Evolutionary conservation across 257 asterid genomes (phyloP).

Genomic region (Plantago major): DNA sequence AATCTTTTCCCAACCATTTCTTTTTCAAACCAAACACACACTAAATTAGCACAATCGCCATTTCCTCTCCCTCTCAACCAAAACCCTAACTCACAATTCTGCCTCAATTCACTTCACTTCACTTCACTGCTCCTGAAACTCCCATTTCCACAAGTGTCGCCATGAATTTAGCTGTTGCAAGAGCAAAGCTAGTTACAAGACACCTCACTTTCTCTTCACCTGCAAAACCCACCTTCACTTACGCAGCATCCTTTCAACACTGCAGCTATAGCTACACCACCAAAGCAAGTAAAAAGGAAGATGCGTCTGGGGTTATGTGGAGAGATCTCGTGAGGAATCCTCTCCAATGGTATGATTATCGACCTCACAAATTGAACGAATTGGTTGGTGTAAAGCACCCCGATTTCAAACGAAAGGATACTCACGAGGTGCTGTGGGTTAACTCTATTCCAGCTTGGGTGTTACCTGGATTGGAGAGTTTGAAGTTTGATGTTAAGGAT

Average conservation of each 20-base stretch:
- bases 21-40: too few relatives aligned
- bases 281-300: too few relatives aligned
- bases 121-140: too few relatives aligned
- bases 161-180: conserved; percentile 7
- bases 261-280: too few relatives aligned
- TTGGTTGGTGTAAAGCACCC: conserved; percentile 55
- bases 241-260: conserved; percentile 24
- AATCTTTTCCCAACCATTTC: too few relatives aligned
- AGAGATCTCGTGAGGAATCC: conserved; percentile 66
- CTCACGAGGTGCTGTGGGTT: conserved; percentile 56
- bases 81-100: too few relatives aligned
- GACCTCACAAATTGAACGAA: conserved; percentile 50
- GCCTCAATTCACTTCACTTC: too few relatives aligned
- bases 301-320: conserved; percentile 36
- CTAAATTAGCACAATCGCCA: too few relatives aligned
- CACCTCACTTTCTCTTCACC: conserved; percentile 17
- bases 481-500: conserved; percentile 46
- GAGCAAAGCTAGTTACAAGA: conserved; percentile 36
- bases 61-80: too few relatives aligned
- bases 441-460: conserved; percentile 53
- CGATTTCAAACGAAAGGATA: conserved; percentile 68
- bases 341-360: conserved; percentile 68
- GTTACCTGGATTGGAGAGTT: conserved; percentile 39
- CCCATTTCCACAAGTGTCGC: too few relatives aligned
- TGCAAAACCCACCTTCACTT: conserved; percentile 21